Evolutionary conservation across 2,329 filamentous ascomycete species (phyloP).

Genomic region (Aspergillus pseudoviridinutans): DNA sequence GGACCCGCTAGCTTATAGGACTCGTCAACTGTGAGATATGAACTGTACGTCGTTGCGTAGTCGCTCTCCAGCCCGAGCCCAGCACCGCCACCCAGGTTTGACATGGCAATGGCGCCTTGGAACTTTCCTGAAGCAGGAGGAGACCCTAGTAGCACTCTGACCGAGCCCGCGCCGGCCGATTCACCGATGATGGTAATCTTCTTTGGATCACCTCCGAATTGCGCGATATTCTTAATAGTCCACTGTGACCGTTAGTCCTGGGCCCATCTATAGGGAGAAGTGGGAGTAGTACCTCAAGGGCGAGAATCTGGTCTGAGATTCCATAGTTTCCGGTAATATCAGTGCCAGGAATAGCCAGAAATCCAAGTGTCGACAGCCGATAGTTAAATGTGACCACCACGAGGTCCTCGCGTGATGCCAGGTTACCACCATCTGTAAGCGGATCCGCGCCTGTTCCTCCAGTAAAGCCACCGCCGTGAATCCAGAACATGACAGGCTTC

Average conservation of each 20-base stretch:
- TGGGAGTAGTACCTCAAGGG: slow-evolving; percentile 33
- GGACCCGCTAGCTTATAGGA: slow-evolving; percentile 48
- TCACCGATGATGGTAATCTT: slow-evolving; percentile 45
- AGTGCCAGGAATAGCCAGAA: slow-evolving; percentile 54
- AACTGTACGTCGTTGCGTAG: slow-evolving; percentile 54
- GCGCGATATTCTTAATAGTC: slow-evolving; percentile 43
- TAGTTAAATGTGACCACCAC: slow-evolving; percentile 59
- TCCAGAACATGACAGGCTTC: slow-evolving; percentile 49
- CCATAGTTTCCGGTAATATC: slow-evolving; percentile 52
- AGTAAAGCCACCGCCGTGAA: slow-evolving; percentile 57
- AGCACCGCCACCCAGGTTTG: slow-evolving; percentile 52
- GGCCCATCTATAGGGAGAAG: background rate
- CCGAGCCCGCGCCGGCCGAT: slow-evolving; percentile 52
- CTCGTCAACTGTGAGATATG: slow-evolving; percentile 53
- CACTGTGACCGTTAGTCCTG: slow-evolving; percentile 29
- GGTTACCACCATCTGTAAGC: slow-evolving; percentile 49
- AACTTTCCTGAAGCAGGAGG: slow-evolving; percentile 9
- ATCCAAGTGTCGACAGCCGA: slow-evolving; percentile 55
- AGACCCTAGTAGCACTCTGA: slow-evolving; percentile 45
- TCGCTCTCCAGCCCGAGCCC: slow-evolving; percentile 53
- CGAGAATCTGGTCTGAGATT: slow-evolving; percentile 49
- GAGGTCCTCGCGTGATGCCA: slow-evolving; percentile 56
- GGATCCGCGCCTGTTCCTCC: slow-evolving; percentile 39
- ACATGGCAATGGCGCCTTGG: slow-evolving; percentile 15
- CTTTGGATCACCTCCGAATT: slow-evolving; percentile 46